Conservation (phyloP, 176 grass and related monocot genomes). For the Oryza officinalis region DNA sequence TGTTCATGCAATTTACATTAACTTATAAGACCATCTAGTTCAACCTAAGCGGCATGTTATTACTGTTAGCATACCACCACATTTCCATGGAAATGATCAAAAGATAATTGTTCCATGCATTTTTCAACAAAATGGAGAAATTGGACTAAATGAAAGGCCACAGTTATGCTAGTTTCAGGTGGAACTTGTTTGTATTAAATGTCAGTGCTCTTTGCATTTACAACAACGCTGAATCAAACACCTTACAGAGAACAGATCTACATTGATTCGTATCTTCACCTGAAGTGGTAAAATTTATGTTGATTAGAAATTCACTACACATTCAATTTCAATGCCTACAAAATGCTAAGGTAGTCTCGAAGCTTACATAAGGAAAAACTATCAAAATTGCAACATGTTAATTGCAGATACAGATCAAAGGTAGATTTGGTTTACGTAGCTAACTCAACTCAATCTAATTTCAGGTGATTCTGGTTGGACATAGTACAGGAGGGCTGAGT, state of each 20-base stretch:
- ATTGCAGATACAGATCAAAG: not conserved
- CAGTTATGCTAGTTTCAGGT: not conserved
- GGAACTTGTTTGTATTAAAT: constrained; percentile 1
- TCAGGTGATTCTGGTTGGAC: constrained; percentile 63
- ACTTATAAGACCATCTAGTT: not conserved
- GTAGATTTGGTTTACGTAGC: not conserved
- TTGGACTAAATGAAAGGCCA: not conserved
- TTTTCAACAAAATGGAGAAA: not conserved
- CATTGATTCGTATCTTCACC: not conserved
- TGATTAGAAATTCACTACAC: not conserved
- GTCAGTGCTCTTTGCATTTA: not conserved
- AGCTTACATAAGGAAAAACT: not conserved
- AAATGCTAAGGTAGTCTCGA: not conserved
- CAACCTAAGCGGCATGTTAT: not conserved
- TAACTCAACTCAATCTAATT: not conserved
- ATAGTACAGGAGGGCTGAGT: constrained; percentile 59
- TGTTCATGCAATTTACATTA: constrained; percentile 1
- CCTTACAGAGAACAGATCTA: not conserved
- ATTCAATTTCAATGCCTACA: not conserved
- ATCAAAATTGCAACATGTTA: not conserved
- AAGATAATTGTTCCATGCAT: not conserved
- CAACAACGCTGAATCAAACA: not conserved
- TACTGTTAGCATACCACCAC: not conserved
- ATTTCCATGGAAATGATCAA: not conserved
- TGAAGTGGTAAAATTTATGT: not conserved